These are phyloP conservation scores for Pelargonium myrrhifolium DNA, from an alignment of 441 rosid species.

Conservation along the genomic window DNA sequence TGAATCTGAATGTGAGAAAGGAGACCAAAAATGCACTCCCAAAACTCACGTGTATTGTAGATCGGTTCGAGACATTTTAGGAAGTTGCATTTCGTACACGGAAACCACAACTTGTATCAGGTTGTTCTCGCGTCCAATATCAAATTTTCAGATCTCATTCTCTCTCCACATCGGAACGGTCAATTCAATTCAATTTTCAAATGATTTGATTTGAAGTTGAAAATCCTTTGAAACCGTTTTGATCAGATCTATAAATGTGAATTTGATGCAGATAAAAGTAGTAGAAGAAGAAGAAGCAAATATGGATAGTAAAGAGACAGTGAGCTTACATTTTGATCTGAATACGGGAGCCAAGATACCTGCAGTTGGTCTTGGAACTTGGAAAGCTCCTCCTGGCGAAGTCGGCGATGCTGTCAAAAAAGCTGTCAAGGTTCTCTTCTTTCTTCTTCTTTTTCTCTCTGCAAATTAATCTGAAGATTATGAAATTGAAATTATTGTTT, in stretches of 20 bases:
- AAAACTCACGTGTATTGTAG: no score
- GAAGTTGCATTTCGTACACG: no score
- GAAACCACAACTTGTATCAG: no score
- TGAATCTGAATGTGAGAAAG: no score
- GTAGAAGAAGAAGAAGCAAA: background rate
- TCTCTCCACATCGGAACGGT: background rate
- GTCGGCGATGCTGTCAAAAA: conserved; percentile 36
- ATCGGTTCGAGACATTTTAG: no score
- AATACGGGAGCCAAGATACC: conserved; percentile 51
- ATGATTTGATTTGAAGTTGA: background rate
- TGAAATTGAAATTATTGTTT: background rate
- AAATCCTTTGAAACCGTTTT: background rate
- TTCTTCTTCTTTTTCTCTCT: background rate
- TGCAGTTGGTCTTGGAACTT: conserved; percentile 45
- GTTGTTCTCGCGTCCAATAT: no score
- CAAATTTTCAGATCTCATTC: no score
- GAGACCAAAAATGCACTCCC: no score
- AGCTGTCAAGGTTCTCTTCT: conserved; percentile 38
- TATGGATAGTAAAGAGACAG: background rate
- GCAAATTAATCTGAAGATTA: background rate
- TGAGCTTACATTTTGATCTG: conserved; percentile 29
- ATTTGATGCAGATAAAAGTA: background rate
- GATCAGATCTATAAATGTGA: background rate
- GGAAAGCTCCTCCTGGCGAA: conserved; percentile 42
- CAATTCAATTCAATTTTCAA: background rate